These are phyloP conservation scores for Candida vaughaniae DNA, from an alignment of 805 yeast genomes.

Conservation along the genomic window DNA sequence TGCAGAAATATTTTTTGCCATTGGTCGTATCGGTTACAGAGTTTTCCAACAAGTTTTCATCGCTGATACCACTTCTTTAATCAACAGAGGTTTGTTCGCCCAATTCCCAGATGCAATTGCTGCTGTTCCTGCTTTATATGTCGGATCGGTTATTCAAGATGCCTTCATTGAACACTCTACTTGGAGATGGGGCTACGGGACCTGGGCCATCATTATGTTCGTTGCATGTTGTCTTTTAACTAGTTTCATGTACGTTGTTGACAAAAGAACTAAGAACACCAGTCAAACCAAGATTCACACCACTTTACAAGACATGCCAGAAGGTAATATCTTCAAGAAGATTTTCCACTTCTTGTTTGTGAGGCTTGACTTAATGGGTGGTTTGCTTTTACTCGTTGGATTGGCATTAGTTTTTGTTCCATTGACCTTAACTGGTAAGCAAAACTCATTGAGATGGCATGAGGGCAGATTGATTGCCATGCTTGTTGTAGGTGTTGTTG, in stretches of 20 bases:
- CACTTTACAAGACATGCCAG: slow-evolving; percentile 5
- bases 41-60: slow-evolving; percentile 15
- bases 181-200: slow-evolving; percentile 55
- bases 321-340: slow-evolving; percentile 14
- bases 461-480: slow-evolving; percentile 42
- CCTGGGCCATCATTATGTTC: slow-evolving; percentile 46
- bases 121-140: slow-evolving; percentile 32
- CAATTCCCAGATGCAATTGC: slow-evolving; percentile 13
- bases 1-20: slow-evolving; percentile 19
- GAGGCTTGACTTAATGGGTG: slow-evolving; percentile 37
- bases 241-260: slow-evolving; percentile 27
- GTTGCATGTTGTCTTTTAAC: slow-evolving; percentile 32
- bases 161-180: slow-evolving; percentile 28
- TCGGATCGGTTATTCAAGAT: slow-evolving; percentile 43
- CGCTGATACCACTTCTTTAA: slow-evolving; percentile 21
- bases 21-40: slow-evolving; percentile 20
- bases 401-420: slow-evolving; percentile 37
- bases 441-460: slow-evolving; percentile 30
- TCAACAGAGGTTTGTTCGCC: slow-evolving; percentile 19
- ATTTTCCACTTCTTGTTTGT: slow-evolving; percentile 13
- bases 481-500: slow-evolving; percentile 37
- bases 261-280: slow-evolving; percentile 20
- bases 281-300: slow-evolving; percentile 5
- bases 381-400: slow-evolving; percentile 33
- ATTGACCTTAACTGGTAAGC: slow-evolving; percentile 26